Conservation (phyloP, 208 protist species). For the Balamuthia mandrillaris region DNA sequence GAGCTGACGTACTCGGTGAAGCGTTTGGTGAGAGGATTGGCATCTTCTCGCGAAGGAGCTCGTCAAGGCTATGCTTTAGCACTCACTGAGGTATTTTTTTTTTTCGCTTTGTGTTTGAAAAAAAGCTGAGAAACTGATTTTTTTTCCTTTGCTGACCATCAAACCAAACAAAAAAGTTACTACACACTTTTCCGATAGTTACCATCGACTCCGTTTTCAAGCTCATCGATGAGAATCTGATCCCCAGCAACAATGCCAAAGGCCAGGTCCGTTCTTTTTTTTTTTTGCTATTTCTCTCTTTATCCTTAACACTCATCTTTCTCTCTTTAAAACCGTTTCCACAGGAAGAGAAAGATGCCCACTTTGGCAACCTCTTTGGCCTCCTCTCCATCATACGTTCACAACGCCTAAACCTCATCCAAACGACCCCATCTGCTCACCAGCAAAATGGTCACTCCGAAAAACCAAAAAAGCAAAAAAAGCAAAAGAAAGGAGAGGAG, state of each 20-base stretch:
- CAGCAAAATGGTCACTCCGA: neutral
- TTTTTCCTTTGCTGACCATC: no score
- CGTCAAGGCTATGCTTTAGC: conserved; percentile 25
- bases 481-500: neutral
- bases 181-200: neutral
- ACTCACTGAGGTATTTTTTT: conserved; percentile 7
- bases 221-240: neutral
- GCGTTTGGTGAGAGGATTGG: conserved; percentile 26
- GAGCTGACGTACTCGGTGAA: conserved; percentile 7
- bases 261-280: neutral
- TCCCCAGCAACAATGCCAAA: neutral
- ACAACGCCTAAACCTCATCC: conserved; percentile 15
- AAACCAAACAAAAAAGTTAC: neutral
- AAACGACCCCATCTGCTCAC: neutral
- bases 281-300: neutral
- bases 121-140: no score
- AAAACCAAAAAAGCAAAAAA: neutral
- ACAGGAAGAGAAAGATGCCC: conserved; percentile 29
- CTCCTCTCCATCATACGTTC: conserved; percentile 32
- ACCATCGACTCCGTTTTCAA: neutral
- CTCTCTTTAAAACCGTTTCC: neutral
- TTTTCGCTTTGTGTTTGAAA: no score
- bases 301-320: neutral
- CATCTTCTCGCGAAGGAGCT: conserved; percentile 31
- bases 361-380: conserved; percentile 23